Conservation (phyloP, 1,284 basidiomycete genomes). For the Austroboletus novae-zelandiae region DNA sequence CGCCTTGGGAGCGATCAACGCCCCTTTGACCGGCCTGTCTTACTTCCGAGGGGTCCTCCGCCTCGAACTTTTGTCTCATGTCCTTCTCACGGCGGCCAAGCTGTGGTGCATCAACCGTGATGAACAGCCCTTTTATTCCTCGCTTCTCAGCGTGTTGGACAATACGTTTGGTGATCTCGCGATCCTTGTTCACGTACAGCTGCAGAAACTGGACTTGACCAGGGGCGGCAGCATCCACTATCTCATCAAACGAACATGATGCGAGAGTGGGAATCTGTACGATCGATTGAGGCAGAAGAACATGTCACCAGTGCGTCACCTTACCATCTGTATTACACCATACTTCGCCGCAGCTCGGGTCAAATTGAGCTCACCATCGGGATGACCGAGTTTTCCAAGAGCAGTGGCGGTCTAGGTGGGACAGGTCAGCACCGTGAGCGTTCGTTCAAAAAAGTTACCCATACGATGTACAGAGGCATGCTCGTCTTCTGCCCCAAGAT, state of each 20-base stretch:
- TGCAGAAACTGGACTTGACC: constrained; percentile 82
- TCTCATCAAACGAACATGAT: constrained; percentile 87
- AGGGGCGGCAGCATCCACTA: constrained; percentile 75
- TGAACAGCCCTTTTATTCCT: constrained; percentile 84
- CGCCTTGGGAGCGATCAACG: constrained; percentile 85
- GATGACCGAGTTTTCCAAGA: constrained; percentile 90
- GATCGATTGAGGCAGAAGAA: neutral
- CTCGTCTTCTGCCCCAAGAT: constrained; percentile 71
- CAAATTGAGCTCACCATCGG: constrained; percentile 86
- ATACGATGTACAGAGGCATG: constrained; percentile 78
- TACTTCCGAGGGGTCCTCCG: constrained; percentile 75
- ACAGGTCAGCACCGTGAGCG: constrained; percentile 7
- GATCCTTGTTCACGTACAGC: constrained; percentile 82
- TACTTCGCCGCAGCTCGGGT: constrained; percentile 83
- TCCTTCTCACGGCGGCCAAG: constrained; percentile 91
- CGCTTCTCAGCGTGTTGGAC: constrained; percentile 83
- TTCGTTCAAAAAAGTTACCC: constrained; percentile 7
- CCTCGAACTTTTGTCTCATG: constrained; percentile 95
- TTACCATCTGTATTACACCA: constrained; percentile 86
- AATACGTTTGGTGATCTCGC: constrained; percentile 76
- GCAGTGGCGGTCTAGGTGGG: constrained; percentile 65
- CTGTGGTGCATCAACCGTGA: constrained; percentile 93
- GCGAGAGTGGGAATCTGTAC: constrained; percentile 84
- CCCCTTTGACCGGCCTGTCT: constrained; percentile 52
- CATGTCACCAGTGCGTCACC: neutral